phyloP scores from a whole-genome alignment of 805 yeast genomes.

The Zygosaccharomyces bailii region DNA sequence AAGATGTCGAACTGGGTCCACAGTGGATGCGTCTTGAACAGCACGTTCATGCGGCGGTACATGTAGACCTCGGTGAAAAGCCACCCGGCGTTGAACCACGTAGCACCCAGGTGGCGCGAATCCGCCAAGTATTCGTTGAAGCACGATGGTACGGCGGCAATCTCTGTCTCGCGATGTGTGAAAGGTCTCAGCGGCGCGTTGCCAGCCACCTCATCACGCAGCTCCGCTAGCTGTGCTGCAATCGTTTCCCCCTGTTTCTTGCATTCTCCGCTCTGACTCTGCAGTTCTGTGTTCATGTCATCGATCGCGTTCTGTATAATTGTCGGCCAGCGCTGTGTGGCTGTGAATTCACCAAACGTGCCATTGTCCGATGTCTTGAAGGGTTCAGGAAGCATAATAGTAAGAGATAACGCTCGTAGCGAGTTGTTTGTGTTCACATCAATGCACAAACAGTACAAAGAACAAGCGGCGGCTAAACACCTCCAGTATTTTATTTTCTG shows the following conservation, averaged over 20 bases:
- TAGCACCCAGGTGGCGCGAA: constrained; percentile 30
- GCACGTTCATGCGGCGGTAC: constrained; percentile 59
- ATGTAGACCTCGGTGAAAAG: constrained; percentile 78
- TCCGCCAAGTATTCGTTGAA: constrained; percentile 54
- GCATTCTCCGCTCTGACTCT: constrained; percentile 26
- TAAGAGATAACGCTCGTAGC: not conserved
- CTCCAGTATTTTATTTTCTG: not conserved
- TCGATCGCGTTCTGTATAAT: constrained; percentile 65
- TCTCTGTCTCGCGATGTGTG: constrained; percentile 36
- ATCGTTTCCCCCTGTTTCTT: constrained; percentile 48
- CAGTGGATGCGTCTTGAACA: constrained; percentile 39
- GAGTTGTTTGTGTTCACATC: not conserved
- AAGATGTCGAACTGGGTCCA: constrained; percentile 67
- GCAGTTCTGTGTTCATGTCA: constrained; percentile 49
- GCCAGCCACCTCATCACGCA: constrained; percentile 44
- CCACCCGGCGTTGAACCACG: constrained; percentile 93
- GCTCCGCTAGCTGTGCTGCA: constrained; percentile 37
- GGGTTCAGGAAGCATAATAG: constrained; percentile 31
- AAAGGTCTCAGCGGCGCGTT: constrained; percentile 46
- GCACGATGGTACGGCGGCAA: constrained; percentile 45
- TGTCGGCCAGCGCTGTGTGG: constrained; percentile 81
- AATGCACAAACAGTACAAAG: too few species aligned
- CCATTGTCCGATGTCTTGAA: constrained; percentile 64
- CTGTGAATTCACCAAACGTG: constrained; percentile 82
- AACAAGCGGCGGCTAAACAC: constrained; percentile 1